Evolutionary conservation across 768 basidiomycete genomes (phyloP).

Genomic region (Pleurotus eryngii): DNA sequence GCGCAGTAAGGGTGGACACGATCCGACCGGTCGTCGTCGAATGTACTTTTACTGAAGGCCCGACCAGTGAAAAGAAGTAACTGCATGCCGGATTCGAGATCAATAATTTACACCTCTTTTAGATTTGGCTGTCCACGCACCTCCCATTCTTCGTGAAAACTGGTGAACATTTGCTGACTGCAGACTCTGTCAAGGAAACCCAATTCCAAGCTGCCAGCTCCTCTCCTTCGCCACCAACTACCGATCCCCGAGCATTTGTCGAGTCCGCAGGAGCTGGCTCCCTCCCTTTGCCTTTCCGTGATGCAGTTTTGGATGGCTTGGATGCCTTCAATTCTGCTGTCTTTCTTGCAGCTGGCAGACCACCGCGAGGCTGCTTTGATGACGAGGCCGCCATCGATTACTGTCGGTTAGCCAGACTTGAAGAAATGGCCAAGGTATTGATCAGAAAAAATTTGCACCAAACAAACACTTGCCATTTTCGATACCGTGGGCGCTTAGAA

Average conservation of each 20-base stretch:
- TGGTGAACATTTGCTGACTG: slow-evolving; percentile 61
- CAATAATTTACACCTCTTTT: too few relatives aligned
- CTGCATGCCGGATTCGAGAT: slow-evolving; percentile 31
- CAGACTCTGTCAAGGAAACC: slow-evolving; percentile 68
- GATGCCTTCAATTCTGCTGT: slow-evolving; percentile 19
- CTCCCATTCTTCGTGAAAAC: slow-evolving; percentile 88
- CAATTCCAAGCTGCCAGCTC: slow-evolving; percentile 53
- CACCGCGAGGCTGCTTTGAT: slow-evolving; percentile 35
- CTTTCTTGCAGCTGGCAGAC: slow-evolving; percentile 20
- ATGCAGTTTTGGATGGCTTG: slow-evolving; percentile 16
- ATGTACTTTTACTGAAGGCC: slow-evolving; percentile 81
- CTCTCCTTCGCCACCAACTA: slow-evolving; percentile 25
- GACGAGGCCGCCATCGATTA: slow-evolving; percentile 42
- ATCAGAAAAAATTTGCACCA: slow-evolving; percentile 4
- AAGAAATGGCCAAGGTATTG: background rate
- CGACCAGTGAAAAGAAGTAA: slow-evolving; percentile 86
- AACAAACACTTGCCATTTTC: slow-evolving; percentile 1
- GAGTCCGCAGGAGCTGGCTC: slow-evolving; percentile 26
- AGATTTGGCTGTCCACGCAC: slow-evolving; percentile 33
- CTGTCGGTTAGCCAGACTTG: slow-evolving; percentile 19
- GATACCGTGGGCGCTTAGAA: background rate
- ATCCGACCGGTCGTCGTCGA: slow-evolving; percentile 75
- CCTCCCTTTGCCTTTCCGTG: slow-evolving; percentile 51
- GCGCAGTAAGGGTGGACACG: slow-evolving; percentile 76
- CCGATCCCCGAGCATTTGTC: slow-evolving; percentile 19